phyloP scores from a whole-genome alignment of 306 rosid genomes.

The Acmispon strigosus region DNA sequence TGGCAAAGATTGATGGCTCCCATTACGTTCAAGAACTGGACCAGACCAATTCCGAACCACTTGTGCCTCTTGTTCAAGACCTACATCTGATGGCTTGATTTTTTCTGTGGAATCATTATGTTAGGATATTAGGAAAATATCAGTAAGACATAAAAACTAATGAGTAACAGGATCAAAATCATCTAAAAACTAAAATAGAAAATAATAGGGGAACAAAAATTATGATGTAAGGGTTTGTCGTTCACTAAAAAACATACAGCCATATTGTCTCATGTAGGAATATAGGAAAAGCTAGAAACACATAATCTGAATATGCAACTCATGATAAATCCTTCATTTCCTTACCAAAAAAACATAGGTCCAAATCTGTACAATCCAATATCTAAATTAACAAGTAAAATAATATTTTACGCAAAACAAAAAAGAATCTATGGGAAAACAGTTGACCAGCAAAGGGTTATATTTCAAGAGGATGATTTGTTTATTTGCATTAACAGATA shows the following conservation, averaged over 20 bases:
- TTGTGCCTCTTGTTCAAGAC: slow-evolving; percentile 60
- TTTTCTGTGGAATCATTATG: slow-evolving; percentile 13
- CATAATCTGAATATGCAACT: not conserved
- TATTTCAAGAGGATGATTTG: not conserved
- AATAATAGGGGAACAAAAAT: not conserved
- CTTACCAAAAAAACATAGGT: not conserved
- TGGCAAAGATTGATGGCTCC: slow-evolving; percentile 54
- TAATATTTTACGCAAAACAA: not conserved
- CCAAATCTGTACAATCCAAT: not conserved
- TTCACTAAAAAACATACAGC: not conserved
- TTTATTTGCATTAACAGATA: not conserved
- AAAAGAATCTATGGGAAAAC: not conserved
- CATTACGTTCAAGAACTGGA: slow-evolving; percentile 41
- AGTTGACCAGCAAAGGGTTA: not conserved
- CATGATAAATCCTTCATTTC: not conserved
- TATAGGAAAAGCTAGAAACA: not conserved
- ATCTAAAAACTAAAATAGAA: not conserved
- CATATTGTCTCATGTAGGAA: not conserved
- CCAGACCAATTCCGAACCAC: slow-evolving; percentile 74
- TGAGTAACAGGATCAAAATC: not conserved
- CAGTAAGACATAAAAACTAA: not conserved
- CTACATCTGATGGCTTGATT: slow-evolving; percentile 43
- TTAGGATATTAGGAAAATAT: not conserved
- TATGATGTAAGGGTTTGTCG: not conserved
- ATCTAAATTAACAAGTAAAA: not conserved